Evolutionary conservation across 257 asterid species (phyloP), one percentile per base, ranked within the genome.

Genomic region (Agastache rugosa): DNA sequence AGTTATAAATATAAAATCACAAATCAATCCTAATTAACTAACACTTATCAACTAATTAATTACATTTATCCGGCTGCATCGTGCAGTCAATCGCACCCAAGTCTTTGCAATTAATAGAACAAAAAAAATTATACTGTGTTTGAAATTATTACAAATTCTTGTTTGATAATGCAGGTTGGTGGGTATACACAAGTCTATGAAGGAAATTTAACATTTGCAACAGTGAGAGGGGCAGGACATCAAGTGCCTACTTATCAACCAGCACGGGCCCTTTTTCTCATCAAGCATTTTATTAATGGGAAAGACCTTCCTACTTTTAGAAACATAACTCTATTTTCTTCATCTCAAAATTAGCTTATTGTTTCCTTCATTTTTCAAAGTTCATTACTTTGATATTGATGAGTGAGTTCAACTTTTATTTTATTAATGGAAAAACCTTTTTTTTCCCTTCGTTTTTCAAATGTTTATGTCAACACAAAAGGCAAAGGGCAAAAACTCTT

Each of bases 181-280:
- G 96, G 97, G 25, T 92, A 81, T 23, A 70, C 88, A 20, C 86
- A 86, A 79, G 78, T 75, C 2, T 90, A 90, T 31, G 47, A 82
- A 47, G 83, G 81, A 0, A 79, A 90, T 23, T 14, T 92, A 45
- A 87, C 91, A 71, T 88, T 92, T 88, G 88, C 88, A 0, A 92
- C 93, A 1, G 90, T 90, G 1, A 78, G 93, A 84, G 96, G 90
- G 20, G 96, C 97, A 48, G 96, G 97, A 6, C 97, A 92, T 77
- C 88, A 92, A 82, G 97, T 88, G 44, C 96, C 97, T 8, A 90
- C 93, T 78, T 92, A 75, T 66, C 83, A 84, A 72, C 96, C 97
- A 1, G 85, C 77, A 11, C 77, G 96, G 75, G 87, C 91, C 5
- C 86, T 92, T 11, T 83, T 92, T 0, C 85, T 92, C 0, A 76